A percentile compares a stretch with the other conserved stretches of the same genome.
These are phyloP conservation scores for Marasmius oreades DNA, from an alignment of 1,284 basidiomycete species.

Conservation along the genomic window DNA sequence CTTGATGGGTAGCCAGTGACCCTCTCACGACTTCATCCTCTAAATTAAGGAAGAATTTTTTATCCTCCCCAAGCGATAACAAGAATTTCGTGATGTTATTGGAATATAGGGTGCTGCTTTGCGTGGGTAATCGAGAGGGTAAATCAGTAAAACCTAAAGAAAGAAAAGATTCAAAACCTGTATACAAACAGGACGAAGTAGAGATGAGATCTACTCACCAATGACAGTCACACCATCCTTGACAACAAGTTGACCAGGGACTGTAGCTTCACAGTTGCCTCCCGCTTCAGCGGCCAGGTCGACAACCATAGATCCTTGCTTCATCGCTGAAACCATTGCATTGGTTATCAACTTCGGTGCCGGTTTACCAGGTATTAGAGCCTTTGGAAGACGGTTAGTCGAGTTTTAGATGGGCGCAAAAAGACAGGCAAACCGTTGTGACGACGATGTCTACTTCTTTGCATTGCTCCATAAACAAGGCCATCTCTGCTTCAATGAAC, in stretches of 20 bases:
- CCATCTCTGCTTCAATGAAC: constrained; percentile 87
- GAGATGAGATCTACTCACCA: too few species aligned
- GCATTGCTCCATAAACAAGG: constrained; percentile 80
- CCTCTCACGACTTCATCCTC: constrained; percentile 83
- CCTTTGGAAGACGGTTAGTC: constrained; percentile 33
- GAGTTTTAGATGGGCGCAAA: background rate
- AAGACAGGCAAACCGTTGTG: constrained; percentile 58
- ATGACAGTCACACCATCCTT: constrained; percentile 77
- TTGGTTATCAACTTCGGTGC: constrained; percentile 80
- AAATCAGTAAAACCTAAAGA: constrained; percentile 72
- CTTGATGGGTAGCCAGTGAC: constrained; percentile 71
- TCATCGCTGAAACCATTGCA: constrained; percentile 84
- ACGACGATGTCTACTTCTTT: constrained; percentile 85
- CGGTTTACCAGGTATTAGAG: constrained; percentile 78
- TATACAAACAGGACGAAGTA: background rate
- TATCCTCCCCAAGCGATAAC: constrained; percentile 68
- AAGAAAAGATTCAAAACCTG: background rate
- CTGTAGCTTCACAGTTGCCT: constrained; percentile 79
- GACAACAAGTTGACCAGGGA: constrained; percentile 66
- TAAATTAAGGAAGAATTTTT: constrained; percentile 63
- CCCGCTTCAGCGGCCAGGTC: constrained; percentile 83
- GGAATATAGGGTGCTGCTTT: constrained; percentile 83
- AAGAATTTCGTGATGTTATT: constrained; percentile 89
- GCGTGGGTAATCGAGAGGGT: constrained; percentile 79
- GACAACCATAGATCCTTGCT: constrained; percentile 82